Conservation (phyloP, 805 yeast genomes). For the Candida chauliodis region DNA sequence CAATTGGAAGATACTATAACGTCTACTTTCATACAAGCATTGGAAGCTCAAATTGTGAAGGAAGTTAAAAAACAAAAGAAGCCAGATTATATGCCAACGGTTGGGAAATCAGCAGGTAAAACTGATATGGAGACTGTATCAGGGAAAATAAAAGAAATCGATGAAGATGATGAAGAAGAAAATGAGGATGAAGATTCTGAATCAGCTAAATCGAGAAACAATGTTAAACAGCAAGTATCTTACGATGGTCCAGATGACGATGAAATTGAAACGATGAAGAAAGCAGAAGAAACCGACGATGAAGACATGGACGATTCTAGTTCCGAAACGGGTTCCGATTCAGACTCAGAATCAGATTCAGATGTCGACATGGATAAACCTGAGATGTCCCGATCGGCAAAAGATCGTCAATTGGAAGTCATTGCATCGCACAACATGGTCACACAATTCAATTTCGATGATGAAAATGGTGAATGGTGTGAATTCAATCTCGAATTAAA, state of each 20-base stretch:
- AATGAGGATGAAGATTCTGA: conserved; percentile 63
- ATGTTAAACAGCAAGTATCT: conserved; percentile 78
- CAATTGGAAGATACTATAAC: conserved; percentile 71
- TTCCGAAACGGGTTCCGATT: conserved; percentile 31
- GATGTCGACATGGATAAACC: conserved; percentile 34
- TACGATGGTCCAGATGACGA: conserved; percentile 96
- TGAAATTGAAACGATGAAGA: conserved; percentile 84
- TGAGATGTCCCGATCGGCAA: conserved; percentile 56
- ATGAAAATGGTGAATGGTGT: conserved; percentile 86
- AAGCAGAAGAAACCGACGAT: conserved; percentile 75
- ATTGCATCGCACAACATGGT: conserved; percentile 69
- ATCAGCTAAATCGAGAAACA: conserved; percentile 51
- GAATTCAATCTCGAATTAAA: conserved; percentile 80
- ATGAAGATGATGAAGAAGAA: conserved; percentile 52
- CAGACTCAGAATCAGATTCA: conserved; percentile 13
- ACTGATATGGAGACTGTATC: conserved; percentile 43
- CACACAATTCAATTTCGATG: conserved; percentile 85
- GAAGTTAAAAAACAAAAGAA: conserved; percentile 81
- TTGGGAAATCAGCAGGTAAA: conserved; percentile 70
- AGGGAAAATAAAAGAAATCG: conserved; percentile 23
- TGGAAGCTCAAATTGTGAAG: conserved; percentile 72
- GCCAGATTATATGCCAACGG: conserved; percentile 52
- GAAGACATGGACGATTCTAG: conserved; percentile 50
- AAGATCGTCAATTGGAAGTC: conserved; percentile 82
- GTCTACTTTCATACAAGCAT: conserved; percentile 58